phyloP scores from a whole-genome alignment of 169 alveolate genomes.

The Plasmodium chabaudi region DNA sequence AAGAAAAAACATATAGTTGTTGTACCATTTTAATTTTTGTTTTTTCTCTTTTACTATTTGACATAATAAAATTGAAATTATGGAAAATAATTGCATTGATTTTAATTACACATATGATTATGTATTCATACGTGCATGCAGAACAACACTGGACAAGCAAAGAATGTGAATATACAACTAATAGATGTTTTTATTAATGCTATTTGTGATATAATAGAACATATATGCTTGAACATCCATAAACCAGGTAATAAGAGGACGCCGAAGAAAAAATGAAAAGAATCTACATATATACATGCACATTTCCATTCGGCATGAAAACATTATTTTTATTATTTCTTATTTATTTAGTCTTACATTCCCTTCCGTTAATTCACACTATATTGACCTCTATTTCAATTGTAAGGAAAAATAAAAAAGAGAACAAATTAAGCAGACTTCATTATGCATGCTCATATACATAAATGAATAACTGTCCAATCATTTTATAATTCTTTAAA shows the following conservation, averaged over 20 bases:
- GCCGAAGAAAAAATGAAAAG: conserved; percentile 8
- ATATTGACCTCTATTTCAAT: conserved; percentile 42
- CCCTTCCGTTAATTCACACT: conserved; percentile 67
- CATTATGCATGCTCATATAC: not conserved
- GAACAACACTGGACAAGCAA: conserved; percentile 17
- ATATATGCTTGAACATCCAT: conserved; percentile 28
- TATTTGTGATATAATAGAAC: conserved; percentile 60
- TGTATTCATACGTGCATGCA: not conserved
- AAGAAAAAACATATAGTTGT: not conserved
- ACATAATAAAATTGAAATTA: not conserved
- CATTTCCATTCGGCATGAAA: not conserved
- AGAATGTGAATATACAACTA: conserved; percentile 37
- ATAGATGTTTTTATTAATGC: conserved; percentile 56
- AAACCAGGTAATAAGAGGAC: conserved; percentile 37
- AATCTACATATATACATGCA: not conserved
- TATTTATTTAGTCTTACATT: conserved; percentile 36
- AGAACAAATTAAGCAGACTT: not conserved
- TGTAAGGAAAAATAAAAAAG: conserved; percentile 26
- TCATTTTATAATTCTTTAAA: too few species aligned
- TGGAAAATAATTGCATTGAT: not conserved
- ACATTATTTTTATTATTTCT: too few species aligned
- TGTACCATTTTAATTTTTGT: conserved; percentile 22
- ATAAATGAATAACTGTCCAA: not conserved
- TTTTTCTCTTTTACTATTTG: not conserved
- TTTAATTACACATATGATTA: conserved; percentile 9